Evolutionary conservation across 1,284 basidiomycete genomes (phyloP).

Genomic region (Ganoderma meredithae): DNA sequence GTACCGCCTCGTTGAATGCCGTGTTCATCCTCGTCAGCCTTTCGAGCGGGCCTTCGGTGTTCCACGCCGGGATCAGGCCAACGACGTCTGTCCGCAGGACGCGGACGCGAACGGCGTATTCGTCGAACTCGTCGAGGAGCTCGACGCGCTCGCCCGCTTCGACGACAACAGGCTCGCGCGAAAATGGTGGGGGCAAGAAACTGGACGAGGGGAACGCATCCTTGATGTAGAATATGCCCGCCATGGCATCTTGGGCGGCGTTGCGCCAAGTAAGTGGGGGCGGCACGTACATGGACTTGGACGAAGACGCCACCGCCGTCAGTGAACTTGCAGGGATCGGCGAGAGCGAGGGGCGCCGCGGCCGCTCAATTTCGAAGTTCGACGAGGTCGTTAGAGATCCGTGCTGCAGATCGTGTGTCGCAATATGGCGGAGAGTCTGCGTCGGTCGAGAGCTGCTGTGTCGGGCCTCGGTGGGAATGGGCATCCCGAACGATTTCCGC

Average conservation of each 20-base stretch:
- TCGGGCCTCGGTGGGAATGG: constrained; percentile 27
- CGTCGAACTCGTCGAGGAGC: constrained; percentile 38
- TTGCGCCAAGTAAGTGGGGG: constrained; percentile 33
- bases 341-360: constrained; percentile 26
- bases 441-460: constrained; percentile 16
- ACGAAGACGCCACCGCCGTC: constrained; percentile 7
- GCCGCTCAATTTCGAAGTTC: constrained; percentile 30
- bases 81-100: constrained; percentile 32
- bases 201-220: constrained; percentile 39
- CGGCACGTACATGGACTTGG: constrained; percentile 24
- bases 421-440: constrained; percentile 15
- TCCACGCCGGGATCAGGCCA: constrained; percentile 41
- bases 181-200: constrained; percentile 36
- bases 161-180: constrained; percentile 39
- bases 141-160: constrained; percentile 36
- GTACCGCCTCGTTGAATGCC: constrained; percentile 42
- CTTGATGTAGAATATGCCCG: constrained; percentile 39
- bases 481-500: constrained; percentile 22
- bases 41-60: constrained; percentile 41
- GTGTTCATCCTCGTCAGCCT: constrained; percentile 42
- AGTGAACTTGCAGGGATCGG: constrained; percentile 18
- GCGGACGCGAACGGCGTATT: constrained; percentile 39
- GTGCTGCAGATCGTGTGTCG: constrained; percentile 25
- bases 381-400: constrained; percentile 28
- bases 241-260: constrained; percentile 37